Base-by-base conservation (phyloP, 1,284 basidiomycete genomes). In the Coniferiporia weirii region DNA sequence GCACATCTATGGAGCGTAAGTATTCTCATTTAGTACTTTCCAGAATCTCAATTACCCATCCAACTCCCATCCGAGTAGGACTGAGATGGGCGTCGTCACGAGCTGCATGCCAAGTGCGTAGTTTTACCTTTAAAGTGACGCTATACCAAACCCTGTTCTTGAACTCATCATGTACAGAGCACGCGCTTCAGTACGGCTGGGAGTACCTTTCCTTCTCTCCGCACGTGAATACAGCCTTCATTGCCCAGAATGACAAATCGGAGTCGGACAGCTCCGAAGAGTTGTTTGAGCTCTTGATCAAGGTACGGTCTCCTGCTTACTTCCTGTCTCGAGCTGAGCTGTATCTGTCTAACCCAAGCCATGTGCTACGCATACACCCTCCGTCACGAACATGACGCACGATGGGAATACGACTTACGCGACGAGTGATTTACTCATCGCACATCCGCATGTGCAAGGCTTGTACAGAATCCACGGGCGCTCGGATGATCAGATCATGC, bases 331-430 rank as follows among this genome's bases (percentile, higher is more conserved):
- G 10, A 45, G 12, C 12, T 27, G 12, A 46, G 10, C 5, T 20
- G 13, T 9, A 55, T 19, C 15, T 13, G 15, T 1, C 27, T 13
- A 17, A 55, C 13, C 20, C 43, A n/a, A 54, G 53, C 53, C 53
- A 13, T 27, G 12, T 40, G 34, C 53, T 34, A 46, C 43, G n/a
- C 53, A 55, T 20, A 55, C 53, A 13, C 53, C 53, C 3, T 55
- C 53, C n/a, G 53, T 55, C 4, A 43, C 44, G 4, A 55, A 55
- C 34, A 22, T 40, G 22, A 27, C 44, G 1, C 34, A 15, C 32
- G 64, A 69, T 40, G 70, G 68, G 0, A 52, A 55, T 1, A 64
- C 67, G n/a, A 73, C 69, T 9, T 75, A 71, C 58, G 66, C 65
- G 20, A 68, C 63, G 13, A 64, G 64, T 51, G 68, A 72, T 56